These are phyloP conservation scores for Blumeriella jaapii DNA, from an alignment of 2,329 filamentous ascomycete genomes.

Conservation along the genomic window DNA sequence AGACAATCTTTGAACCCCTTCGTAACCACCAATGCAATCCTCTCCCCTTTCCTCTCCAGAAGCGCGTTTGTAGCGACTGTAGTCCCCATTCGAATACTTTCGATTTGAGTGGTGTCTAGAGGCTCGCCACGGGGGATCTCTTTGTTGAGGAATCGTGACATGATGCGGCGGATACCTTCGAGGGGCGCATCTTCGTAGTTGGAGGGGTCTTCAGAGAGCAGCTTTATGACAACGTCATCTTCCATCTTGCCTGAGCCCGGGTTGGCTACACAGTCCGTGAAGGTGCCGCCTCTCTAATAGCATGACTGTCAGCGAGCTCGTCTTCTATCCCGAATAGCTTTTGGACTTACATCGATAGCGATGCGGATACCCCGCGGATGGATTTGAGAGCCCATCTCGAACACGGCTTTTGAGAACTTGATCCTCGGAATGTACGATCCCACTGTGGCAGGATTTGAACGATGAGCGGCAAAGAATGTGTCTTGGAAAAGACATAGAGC, in stretches of 20 bases:
- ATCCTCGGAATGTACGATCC: too few relatives aligned
- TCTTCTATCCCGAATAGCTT: constrained; percentile 5
- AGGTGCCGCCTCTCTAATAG: constrained; percentile 68
- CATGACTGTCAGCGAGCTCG: constrained; percentile 5
- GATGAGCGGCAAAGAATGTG: too few relatives aligned
- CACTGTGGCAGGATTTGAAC: too few relatives aligned
- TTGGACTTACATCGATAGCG: constrained; percentile 40
- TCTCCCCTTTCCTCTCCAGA: constrained; percentile 81
- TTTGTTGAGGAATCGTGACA: constrained; percentile 62
- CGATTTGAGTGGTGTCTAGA: constrained; percentile 72
- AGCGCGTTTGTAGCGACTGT: constrained; percentile 90
- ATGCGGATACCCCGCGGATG: constrained; percentile 52
- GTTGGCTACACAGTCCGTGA: constrained; percentile 86
- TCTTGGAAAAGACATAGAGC: too few relatives aligned
- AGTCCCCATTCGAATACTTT: constrained; percentile 91
- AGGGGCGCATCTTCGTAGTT: constrained; percentile 89
- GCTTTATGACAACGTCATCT: constrained; percentile 74
- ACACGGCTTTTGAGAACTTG: too few relatives aligned
- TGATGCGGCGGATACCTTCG: constrained; percentile 78
- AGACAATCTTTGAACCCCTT: constrained; percentile 82
- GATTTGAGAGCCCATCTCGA: constrained; percentile 15
- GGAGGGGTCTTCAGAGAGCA: constrained; percentile 78
- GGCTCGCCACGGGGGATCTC: constrained; percentile 71
- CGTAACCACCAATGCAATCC: constrained; percentile 77
- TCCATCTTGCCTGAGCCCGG: constrained; percentile 55